Evolutionary conservation across 495 filamentous ascomycete species (phyloP), one percentile per base, ranked within the genome.

Genomic region (Aspergillus kassunensis): DNA sequence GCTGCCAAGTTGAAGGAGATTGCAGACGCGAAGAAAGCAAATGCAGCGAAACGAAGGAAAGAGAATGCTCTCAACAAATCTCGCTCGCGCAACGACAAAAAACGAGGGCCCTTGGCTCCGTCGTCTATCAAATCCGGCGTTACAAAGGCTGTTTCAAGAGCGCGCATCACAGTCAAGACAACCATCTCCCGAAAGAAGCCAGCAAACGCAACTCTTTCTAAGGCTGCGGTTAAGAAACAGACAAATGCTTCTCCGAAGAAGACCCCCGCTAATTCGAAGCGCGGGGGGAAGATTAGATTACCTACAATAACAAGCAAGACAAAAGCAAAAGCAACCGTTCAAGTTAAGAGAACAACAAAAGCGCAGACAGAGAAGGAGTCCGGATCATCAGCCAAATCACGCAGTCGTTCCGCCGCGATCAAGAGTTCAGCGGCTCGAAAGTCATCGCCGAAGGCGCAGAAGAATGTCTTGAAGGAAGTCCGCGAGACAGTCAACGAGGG

Each of bases 1-100:
- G 54, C 57, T 57, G 51, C n/a, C 57, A 62, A 52, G 50, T 29
- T 47, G 69, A 39, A 74, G 71, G 50, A 70, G 71, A 45, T 45
- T 36, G 29, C 62, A 13, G 57, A 61, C 15, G 60, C 75, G 59
- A 80, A 83, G 49, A 68, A 59, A 40, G 25, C 52, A 3, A 68
- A 65, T 35, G 33, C 52, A 20, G 41, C 59, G 1, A 59, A 61
- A 64, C 62, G 19, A 72, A 75, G 59, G 62, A 68, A 41, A 68
- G 68, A 55, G 51, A 49, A 49, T 25, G 45, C 45, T 24, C 44
- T 46, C 30, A 46, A 46, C 19, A 46, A 60, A 51, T 49, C 59
- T 7, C 45, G 59, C 11, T 57, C 66, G 2, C 53, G 44, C 13
- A 34, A 55, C 21, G 65, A 60, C 44, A 77, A 74, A 49, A 72